Evolutionary conservation across 1,284 basidiomycete species (phyloP), one percentile per base, ranked within the genome.

Genomic region (Austroboletus rostrupii): DNA sequence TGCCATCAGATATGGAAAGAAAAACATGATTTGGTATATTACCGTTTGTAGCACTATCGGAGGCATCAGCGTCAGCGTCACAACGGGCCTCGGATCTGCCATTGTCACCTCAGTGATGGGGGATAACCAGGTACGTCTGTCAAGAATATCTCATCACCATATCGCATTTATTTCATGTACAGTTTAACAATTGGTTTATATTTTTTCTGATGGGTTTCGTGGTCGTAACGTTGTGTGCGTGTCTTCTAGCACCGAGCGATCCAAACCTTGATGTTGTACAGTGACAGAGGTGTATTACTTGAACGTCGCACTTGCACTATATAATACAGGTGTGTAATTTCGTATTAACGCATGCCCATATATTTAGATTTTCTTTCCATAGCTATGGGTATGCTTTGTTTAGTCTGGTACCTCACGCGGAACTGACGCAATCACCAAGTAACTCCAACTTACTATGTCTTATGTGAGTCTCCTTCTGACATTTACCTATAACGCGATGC

Each of bases 11-110:
- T 92, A 90, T 68, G 96, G 96, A 48, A 94, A 89, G 71, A 87
- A 86, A 71, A 89, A 84, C 64, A 97, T 98, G 95, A 71, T 99
- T 55, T 94, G 94, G 79, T 97, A 98, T 70, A 94, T 97, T 60
- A 74, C 79, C 40, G 90, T 97, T 35, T 99, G 96, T 71, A 93
- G 89, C 56, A 85, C 98, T 77, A 97, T 98, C 62, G 96, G 96
- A 26, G 96, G 97, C 1, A 87, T 99, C 53, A 92, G 88, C 55
- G 96, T 99, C 59, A 94, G 90, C 59, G 95, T 96, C 52, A 97
- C 94, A 3, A 94, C 92, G 39, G 96, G 96, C 32, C 79, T 99
- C 19, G 96, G 96, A 33, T 75, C 91, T 20, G 88, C 93, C 37
- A 97, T 99, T 61, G 82, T 99, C 31, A 86, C 90, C 32, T 87